Evolutionary conservation across 2,329 filamentous ascomycete species (phyloP).

Genomic region (Colletotrichum higginsianum): DNA sequence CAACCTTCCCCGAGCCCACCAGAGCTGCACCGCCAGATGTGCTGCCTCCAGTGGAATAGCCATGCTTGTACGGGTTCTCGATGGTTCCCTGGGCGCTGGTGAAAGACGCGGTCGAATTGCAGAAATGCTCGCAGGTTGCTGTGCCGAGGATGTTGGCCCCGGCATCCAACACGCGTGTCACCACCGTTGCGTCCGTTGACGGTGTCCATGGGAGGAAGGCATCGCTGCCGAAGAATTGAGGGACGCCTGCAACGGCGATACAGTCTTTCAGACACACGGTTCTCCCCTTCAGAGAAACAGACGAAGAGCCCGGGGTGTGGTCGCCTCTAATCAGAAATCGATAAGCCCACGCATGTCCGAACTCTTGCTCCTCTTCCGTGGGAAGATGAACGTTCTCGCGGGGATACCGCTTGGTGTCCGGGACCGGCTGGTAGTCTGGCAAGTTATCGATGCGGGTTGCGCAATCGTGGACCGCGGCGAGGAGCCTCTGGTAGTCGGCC

Average conservation of each 20-base stretch:
- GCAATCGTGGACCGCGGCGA: constrained; percentile 67
- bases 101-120: constrained; percentile 63
- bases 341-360: constrained; percentile 67
- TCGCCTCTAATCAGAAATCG: constrained; percentile 59
- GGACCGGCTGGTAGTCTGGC: constrained; percentile 61
- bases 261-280: constrained; percentile 69
- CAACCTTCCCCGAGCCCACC: constrained; percentile 59
- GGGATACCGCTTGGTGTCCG: constrained; percentile 60
- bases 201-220: constrained; percentile 65
- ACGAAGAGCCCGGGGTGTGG: constrained; percentile 9
- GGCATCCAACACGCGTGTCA: constrained; percentile 64
- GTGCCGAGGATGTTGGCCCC: constrained; percentile 66
- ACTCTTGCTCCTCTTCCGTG: constrained; percentile 56
- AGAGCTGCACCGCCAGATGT: constrained; percentile 63
- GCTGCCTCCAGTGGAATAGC: constrained; percentile 65
- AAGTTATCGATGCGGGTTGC: constrained; percentile 60
- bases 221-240: constrained; percentile 67
- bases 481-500: constrained; percentile 61
- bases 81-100: constrained; percentile 62
- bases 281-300: constrained; percentile 55
- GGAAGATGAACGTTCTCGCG: constrained; percentile 61
- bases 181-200: constrained; percentile 67
- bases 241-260: constrained; percentile 67
- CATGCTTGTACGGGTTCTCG: constrained; percentile 60
- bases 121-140: constrained; percentile 68